These are phyloP conservation scores for Setomelanomma holmii DNA, from an alignment of 2,329 filamentous ascomycete species.

Conservation along the genomic window DNA sequence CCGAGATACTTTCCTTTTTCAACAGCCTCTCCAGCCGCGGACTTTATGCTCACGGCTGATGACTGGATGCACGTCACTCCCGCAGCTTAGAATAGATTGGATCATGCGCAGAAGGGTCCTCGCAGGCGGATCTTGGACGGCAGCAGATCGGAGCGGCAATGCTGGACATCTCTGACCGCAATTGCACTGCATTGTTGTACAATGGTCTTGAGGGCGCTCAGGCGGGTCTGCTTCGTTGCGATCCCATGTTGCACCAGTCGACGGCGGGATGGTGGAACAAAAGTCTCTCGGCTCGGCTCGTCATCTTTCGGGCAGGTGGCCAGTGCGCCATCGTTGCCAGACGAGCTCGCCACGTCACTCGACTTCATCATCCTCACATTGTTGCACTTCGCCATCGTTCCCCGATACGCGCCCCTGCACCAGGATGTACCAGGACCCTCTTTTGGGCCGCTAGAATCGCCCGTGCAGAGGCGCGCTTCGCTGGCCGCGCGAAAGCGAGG, in stretches of 20 bases:
- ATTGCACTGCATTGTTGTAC: constrained; percentile 22
- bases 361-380: constrained; percentile 22
- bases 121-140: constrained; percentile 14
- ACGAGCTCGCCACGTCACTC: not conserved
- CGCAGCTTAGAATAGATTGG: constrained; percentile 14
- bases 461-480: constrained; percentile 25
- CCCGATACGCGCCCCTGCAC: constrained; percentile 37
- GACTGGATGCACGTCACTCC: constrained; percentile 37
- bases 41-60: constrained; percentile 21
- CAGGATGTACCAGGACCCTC: no score
- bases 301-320: constrained; percentile 9
- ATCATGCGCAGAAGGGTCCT: constrained; percentile 6
- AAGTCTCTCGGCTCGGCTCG: constrained; percentile 29
- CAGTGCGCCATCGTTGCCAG: not conserved
- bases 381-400: constrained; percentile 25
- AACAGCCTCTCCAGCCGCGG: constrained; percentile 42
- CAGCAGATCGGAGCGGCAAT: constrained; percentile 7
- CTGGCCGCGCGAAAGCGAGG: constrained; percentile 23
- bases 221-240: constrained; percentile 17
- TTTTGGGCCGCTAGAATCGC: constrained; percentile 26
- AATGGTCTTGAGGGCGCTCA: constrained; percentile 17
- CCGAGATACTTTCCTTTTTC: constrained; percentile 8
- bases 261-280: constrained; percentile 15
- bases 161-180: constrained; percentile 12
- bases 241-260: constrained; percentile 33